These are phyloP conservation scores for Thelephora ganbajun DNA, from an alignment of 768 basidiomycete genomes.

Conservation along the genomic window DNA sequence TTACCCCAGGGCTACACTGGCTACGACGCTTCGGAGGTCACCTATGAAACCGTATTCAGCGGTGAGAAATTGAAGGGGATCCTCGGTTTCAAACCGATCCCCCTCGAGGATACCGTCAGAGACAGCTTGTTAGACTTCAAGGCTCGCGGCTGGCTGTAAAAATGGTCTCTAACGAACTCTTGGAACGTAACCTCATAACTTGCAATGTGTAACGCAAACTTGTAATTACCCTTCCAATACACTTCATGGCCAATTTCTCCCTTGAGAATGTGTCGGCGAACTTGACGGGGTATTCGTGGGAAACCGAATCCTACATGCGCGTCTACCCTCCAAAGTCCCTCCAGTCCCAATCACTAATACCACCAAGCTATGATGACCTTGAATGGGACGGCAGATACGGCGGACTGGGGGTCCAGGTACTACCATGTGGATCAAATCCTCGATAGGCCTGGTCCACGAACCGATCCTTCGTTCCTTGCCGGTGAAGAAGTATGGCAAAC, in stretches of 20 bases:
- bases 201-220: neutral
- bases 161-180: too few species aligned
- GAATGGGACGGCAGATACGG: constrained; percentile 22
- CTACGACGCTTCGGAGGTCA: constrained; percentile 12
- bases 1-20: constrained; percentile 7
- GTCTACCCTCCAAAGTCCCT: too few species aligned
- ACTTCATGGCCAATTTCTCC: too few species aligned
- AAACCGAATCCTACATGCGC: too few species aligned
- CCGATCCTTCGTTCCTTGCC: constrained; percentile 69
- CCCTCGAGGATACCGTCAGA: constrained; percentile 24
- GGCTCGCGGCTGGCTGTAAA: constrained; percentile 18
- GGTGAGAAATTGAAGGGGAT: constrained; percentile 24
- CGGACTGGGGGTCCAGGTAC: constrained; percentile 53
- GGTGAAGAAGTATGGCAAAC: constrained; percentile 55
- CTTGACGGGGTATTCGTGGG: too few species aligned
- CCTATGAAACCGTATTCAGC: constrained; percentile 19
- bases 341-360: too few species aligned
- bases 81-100: constrained; percentile 27
- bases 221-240: neutral
- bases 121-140: constrained; percentile 31
- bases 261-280: too few species aligned
- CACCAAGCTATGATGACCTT: constrained; percentile 1
- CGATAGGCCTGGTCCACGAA: constrained; percentile 78
- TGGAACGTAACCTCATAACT: neutral
- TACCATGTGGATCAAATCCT: constrained; percentile 78